Evolutionary conservation across 345 rosid genomes (phyloP).

Genomic region (Eucalyptus sp.): DNA sequence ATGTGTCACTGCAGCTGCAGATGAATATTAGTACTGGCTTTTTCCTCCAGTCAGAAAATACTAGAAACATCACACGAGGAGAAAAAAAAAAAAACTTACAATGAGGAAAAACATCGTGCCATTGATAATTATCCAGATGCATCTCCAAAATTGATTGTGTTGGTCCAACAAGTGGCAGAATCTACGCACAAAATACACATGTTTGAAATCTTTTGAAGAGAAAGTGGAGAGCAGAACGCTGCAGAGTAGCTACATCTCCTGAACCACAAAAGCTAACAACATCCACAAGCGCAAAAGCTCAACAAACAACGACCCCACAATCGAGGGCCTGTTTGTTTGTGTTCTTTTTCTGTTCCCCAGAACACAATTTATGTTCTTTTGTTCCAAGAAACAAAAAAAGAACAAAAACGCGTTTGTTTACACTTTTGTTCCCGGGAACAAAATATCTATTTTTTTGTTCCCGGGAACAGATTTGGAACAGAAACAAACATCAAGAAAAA

Average conservation of each 20-base stretch:
- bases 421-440: no score
- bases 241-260: neutral
- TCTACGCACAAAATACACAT: conserved; percentile 23
- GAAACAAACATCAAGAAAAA: no score
- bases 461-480: no score
- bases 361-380: no score
- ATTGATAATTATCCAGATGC: conserved; percentile 38
- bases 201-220: neutral
- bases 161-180: conserved; percentile 67
- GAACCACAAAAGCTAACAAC: neutral
- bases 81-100: conserved; percentile 16
- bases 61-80: neutral
- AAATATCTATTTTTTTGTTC: no score
- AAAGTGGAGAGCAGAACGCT: neutral
- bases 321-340: no score
- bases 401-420: no score
- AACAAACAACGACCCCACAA: neutral
- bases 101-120: conserved; percentile 87
- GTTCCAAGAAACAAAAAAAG: no score
- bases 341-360: no score
- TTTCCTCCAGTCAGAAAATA: neutral
- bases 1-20: conserved; percentile 45
- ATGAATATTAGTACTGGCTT: conserved; percentile 3
- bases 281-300: neutral
- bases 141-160: conserved; percentile 66